Base-by-base conservation (phyloP, 208 protist genomes). In the Porcisia hertigi region DNA sequence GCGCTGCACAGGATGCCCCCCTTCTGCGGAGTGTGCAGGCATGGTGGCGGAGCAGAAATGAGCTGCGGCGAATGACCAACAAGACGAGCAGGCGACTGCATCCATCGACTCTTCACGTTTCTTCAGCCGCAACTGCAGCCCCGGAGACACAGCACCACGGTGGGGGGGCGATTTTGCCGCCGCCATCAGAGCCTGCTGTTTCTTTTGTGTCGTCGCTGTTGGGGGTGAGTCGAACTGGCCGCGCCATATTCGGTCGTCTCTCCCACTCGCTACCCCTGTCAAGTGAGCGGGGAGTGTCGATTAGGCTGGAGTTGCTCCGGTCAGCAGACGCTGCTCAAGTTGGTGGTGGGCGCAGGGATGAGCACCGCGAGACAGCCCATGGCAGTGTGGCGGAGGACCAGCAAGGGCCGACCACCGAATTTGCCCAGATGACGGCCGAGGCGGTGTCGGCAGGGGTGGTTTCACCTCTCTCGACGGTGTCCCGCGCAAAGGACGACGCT, bases 221-320 rank as follows among this genome's bases (percentile, higher is more conserved):
- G 59, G 77, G 78, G 78, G 18, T 75, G 12, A 14, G 36, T 9
- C 23, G 6, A 30, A 52, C 72, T n/a, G 53, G 73, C 34, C 49
- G 41, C 6, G 41, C 6, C 25, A n/a, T 77, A 14, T 59, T 82
- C 9, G 52, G 45, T 20, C 69, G 73, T 0, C 23, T 77, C 12
- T 75, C 78, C 18, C 64, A 36, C 7, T 82, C 78, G n/a, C 66
- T 82, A 9, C 34, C 64, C 18, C 41, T 71, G 23, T 71, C 78
- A n/a, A 82, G 67, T 55, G 73, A 62, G 3, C 59, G 59, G 5
- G 73, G 59, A 30, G 18, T 45, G 54, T 64, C 69, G 8, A 41
- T 57, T 2, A 55, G 34, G 2, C 30, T 78, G 36, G 59, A 75
- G 59, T 43, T 82, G n/a, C 12, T 71, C 23, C 41, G 52, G 49